These are phyloP conservation scores for Coemansia biformis DNA, from an alignment of 192 early-diverging fungal genomes.

Conservation along the genomic window DNA sequence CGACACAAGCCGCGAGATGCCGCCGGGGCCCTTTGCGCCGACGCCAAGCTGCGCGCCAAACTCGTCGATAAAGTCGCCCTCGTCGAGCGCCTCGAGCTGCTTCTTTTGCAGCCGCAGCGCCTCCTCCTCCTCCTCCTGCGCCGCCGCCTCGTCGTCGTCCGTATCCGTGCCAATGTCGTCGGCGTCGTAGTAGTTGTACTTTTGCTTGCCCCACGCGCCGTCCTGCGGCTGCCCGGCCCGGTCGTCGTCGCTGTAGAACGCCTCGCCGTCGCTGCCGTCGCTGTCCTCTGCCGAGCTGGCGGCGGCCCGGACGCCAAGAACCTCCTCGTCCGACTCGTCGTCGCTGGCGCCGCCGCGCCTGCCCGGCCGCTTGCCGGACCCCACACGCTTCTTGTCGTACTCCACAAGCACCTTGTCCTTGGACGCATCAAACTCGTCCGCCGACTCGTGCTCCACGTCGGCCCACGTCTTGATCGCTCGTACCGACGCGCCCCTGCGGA, in stretches of 20 bases:
- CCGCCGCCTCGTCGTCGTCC: conserved; percentile 58
- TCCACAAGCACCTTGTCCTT: conserved; percentile 55
- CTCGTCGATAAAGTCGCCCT: conserved; percentile 84
- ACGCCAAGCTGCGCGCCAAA: conserved; percentile 51
- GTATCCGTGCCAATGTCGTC: conserved; percentile 73
- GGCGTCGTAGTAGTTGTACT: conserved; percentile 78
- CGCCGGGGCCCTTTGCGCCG: conserved; percentile 9
- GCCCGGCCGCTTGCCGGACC: neutral
- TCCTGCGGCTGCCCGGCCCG: conserved; percentile 41
- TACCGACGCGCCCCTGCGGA: conserved; percentile 48
- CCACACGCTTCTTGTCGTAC: conserved; percentile 13
- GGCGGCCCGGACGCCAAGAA: conserved; percentile 61
- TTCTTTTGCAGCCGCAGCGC: conserved; percentile 80
- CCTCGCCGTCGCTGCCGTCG: conserved; percentile 35
- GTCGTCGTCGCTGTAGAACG: conserved; percentile 21
- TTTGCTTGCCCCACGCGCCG: conserved; percentile 73
- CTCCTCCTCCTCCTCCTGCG: conserved; percentile 83
- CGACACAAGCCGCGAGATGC: conserved; percentile 20
- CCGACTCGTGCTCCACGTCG: conserved; percentile 70
- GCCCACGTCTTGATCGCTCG: conserved; percentile 65
- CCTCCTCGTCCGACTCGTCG: conserved; percentile 71
- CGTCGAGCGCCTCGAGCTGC: conserved; percentile 68
- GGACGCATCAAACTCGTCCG: conserved; percentile 64
- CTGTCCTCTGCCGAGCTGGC: conserved; percentile 19
- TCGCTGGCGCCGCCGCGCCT: conserved; percentile 33